Evolutionary conservation across 345 rosid species (phyloP), one percentile per base, ranked within the genome.

Genomic region (Reutealis trisperma): DNA sequence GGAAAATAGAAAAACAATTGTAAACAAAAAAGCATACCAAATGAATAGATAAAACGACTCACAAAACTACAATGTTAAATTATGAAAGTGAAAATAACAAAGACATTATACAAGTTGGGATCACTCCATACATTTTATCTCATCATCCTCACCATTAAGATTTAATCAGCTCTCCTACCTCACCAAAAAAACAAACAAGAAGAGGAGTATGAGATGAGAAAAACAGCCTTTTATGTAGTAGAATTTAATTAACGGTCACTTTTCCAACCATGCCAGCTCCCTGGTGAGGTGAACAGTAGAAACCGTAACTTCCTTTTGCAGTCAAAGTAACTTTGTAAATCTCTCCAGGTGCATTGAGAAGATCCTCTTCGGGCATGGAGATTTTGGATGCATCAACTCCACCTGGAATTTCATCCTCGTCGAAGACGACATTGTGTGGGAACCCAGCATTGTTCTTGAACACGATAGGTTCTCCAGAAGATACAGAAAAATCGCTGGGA

Each of bases 221-320:
- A 37, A 37, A 37, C 6, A 37, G 41, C 41, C 41, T 37, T 37
- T 37, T 37, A 37, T 37, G 41, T 37, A 37, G 41, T 25, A 63
- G 61, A 60, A 30, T 74, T 84, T 80, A 96, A 67, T 93, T 92
- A 72, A 94, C 95, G 71, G 95, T 93, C 10, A 93, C 86, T 82
- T 93, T 89, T 14, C 97, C 98, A 1, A 77, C 86, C 98, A 94
- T 94, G 77, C 98, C 97, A 77, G 97, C 97, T 57, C 97, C 97
- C 86, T 89, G 97, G 83, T 94, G 98, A 15, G 98, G 97, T 18
- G 85, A 30, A 73, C 98, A 94, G 87, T 86, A 94, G 91, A 93
- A 91, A 71, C 72, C 8, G 87, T 94, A 94, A 9, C 77, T 73
- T 4, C 98, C 99, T 82, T 92, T 92, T 77, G 81, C 94, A 13